These are phyloP conservation scores for Tuber microsphaerosporum DNA, from an alignment of 495 filamentous ascomycete genomes.

Conservation along the genomic window DNA sequence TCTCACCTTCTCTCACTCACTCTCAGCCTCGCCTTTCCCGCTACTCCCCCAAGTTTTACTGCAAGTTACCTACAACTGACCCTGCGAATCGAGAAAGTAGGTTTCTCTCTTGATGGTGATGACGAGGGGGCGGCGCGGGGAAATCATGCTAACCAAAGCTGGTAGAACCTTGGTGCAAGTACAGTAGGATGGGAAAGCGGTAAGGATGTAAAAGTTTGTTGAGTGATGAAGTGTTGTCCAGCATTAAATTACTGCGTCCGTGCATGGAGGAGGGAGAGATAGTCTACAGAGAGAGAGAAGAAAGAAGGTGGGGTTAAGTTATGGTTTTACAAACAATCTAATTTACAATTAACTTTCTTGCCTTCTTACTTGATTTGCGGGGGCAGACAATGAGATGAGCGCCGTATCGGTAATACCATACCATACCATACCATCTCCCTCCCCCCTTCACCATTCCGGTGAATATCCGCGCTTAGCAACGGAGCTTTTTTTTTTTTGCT, in stretches of 20 bases:
- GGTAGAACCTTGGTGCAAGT: slow-evolving; percentile 28
- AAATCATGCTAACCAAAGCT: slow-evolving; percentile 31
- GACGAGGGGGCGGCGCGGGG: not conserved
- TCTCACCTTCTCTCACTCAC: not conserved
- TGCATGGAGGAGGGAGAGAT: not conserved
- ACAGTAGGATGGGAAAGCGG: not conserved
- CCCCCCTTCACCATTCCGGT: not conserved
- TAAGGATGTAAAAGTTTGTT: not conserved
- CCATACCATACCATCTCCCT: too few species aligned
- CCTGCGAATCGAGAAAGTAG: not conserved
- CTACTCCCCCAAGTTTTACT: not conserved
- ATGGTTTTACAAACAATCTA: not conserved
- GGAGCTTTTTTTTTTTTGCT: not conserved
- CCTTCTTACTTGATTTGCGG: not conserved
- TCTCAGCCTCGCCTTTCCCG: not conserved
- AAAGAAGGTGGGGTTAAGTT: not conserved
- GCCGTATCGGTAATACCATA: not conserved
- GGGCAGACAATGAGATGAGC: not conserved
- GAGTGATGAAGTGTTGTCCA: not conserved
- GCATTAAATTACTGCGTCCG: not conserved
- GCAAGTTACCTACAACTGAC: not conserved
- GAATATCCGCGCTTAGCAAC: not conserved
- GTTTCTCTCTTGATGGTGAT: not conserved
- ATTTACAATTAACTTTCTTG: not conserved
- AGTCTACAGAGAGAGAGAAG: not conserved